Evolutionary conservation across 2,329 filamentous ascomycete genomes (phyloP), one percentile per base, ranked within the genome.

Genomic region (Aspergillus uvarum): DNA sequence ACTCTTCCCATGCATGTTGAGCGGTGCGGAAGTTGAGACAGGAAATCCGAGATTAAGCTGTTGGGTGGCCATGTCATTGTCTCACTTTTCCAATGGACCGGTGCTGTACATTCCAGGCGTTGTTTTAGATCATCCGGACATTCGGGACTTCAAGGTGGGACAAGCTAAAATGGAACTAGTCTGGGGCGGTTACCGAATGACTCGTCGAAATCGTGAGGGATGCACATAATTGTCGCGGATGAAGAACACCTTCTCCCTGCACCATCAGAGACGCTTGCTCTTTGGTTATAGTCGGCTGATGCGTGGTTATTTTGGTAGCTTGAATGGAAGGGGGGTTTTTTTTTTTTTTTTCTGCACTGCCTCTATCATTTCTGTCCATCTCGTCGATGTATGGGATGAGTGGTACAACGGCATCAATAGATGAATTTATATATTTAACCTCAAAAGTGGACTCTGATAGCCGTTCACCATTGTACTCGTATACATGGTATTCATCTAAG

Each of bases 61-160:
- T 47, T 19, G 26, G 47, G 51, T 48, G 48, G 48, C 49, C 29
- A 60, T 60, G 58, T 57, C 31, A 44, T 60, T n/a, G 22, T 54
- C 47, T 26, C 14, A 51, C 24, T 38, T 26, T 22, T 16, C 47
- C 44, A 35, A 58, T 52, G 35, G 35, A 47, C 32, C 38, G 47
- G 29, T 29, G 38, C 52, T 29, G 54, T 60, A 63, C 53, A 59
- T 59, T 58, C 60, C 60, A 60, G 58, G 59, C 62, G 47, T 52
- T 59, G 64, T 63, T 65, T 64, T 65, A 67, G 61, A 65, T 64
- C 61, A 67, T 65, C 66, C 63, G 62, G 61, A 62, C 61, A 63
- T 47, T 67, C 62, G 66, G 66, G 63, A 60, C 60, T 57, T 31
- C 42, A 22, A 55, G 61, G 64, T 65, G 61, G 64, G 60, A 65